Evolutionary conservation across 768 basidiomycete species (phyloP), one percentile per base, ranked within the genome.

Genomic region (Tremella yokohamensis): DNA sequence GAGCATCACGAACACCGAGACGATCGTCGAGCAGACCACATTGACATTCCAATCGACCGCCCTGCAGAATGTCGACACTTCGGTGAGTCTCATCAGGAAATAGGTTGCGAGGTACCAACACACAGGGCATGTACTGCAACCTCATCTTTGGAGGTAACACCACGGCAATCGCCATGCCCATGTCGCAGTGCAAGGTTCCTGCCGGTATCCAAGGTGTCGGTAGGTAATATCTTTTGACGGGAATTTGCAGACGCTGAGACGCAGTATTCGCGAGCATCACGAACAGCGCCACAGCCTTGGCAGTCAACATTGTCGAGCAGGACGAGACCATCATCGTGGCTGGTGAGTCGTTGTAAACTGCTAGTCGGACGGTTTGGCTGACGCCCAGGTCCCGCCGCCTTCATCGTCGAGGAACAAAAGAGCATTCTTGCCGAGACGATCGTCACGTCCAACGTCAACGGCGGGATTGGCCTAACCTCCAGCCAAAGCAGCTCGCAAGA

Each of bases 121-220:
- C 16, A 15, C 18, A 58, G 48, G 40, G 16, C 6, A 40, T 60
- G 3, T 65, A 67, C 57, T 67, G 66, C 57, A 63, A 70, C 52
- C 61, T 70, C 57, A 63, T 67, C 26, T 20, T 59, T 8, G 69
- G 69, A 15, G 61, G 66, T 11, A 58, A 60, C 2, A 56, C 60
- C 1, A 47, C 53, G 15, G 61, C 63, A 4, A 45, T 67, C 45
- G 45, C 34, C 7, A 55, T 69, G 8, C 68, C 68, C 6, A 29
- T 69, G 26, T 44, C 25, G 2, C 42, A 56, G 19, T 70, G 66
- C 47, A 51, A 47, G 16, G 58, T 70, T n/a, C 69, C 69, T 2
- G 60, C 61, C 8, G 54, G 49, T 6, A 18, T 62, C 20, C 54
- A 66, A 11, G 63, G 63, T n/a, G 44, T 57, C 2, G 58, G 62